Percentiles rank a stretch among this genome's conserved stretches.
phyloP scores from a whole-genome alignment of 148 eudicot genomes.

The Persicaria maculosa region DNA sequence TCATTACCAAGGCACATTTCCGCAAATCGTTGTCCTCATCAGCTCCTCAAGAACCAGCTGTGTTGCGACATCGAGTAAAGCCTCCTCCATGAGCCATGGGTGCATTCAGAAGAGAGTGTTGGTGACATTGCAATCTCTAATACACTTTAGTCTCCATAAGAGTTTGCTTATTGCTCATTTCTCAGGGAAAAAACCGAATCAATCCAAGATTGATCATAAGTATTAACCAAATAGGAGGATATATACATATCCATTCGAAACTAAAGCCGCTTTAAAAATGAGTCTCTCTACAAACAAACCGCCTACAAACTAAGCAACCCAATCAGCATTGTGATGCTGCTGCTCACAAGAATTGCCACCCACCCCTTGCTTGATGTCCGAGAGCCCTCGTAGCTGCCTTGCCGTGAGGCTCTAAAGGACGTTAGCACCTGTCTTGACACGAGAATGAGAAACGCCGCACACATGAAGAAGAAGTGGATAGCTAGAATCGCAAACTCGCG shows the following conservation, averaged over 20 bases:
- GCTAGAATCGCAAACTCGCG: slow-evolving; percentile 61
- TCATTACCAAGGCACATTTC: too few species aligned
- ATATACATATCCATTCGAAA: background rate
- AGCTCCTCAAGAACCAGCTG: too few species aligned
- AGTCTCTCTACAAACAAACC: background rate
- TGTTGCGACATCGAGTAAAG: too few species aligned
- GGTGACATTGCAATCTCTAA: too few species aligned
- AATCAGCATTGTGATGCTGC: slow-evolving; percentile 52
- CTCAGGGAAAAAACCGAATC: background rate
- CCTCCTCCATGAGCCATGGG: too few species aligned
- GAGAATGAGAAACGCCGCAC: slow-evolving; percentile 53
- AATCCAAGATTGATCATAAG: slow-evolving; percentile 5
- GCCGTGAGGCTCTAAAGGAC: slow-evolving; percentile 14
- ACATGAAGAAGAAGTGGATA: slow-evolving; percentile 52
- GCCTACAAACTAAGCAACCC: slow-evolving; percentile 20
- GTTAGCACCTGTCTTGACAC: slow-evolving; percentile 38
- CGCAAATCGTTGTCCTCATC: too few species aligned
- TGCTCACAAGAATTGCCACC: slow-evolving; percentile 46
- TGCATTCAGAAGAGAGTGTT: too few species aligned
- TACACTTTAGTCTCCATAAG: background rate
- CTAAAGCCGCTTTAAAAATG: background rate
- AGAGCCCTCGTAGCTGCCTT: background rate
- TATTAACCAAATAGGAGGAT: background rate
- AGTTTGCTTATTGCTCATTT: background rate
- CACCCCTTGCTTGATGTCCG: slow-evolving; percentile 38